These are phyloP conservation scores for Dillenia turbinata DNA, from an alignment of 164 flowering plant genomes.

Conservation along the genomic window DNA sequence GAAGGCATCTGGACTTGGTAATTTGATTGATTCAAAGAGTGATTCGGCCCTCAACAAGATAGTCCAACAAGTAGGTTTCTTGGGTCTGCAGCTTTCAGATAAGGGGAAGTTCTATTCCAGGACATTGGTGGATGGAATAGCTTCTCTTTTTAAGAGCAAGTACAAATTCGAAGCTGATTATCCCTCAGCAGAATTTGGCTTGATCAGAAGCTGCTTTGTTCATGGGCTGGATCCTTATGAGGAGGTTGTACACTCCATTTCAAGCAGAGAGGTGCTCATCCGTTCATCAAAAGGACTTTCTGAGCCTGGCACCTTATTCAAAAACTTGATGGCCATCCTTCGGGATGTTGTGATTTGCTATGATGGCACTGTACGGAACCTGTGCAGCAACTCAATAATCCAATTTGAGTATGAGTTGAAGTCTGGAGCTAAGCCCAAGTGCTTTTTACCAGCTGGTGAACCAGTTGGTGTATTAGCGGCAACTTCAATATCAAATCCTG, in stretches of 20 bases:
- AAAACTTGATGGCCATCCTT: constrained; percentile 89
- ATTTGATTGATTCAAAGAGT: constrained; percentile 67
- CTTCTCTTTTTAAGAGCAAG: constrained; percentile 34
- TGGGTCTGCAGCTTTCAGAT: constrained; percentile 68
- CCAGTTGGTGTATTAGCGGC: constrained; percentile 97
- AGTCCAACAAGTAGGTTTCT: constrained; percentile 77
- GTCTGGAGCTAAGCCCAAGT: constrained; percentile 17
- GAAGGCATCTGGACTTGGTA: constrained; percentile 51
- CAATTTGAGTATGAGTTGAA: constrained; percentile 66
- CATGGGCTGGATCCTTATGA: constrained; percentile 85
- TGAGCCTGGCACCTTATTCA: constrained; percentile 89
- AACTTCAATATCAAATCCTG: constrained; percentile 94
- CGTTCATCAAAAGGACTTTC: constrained; percentile 86
- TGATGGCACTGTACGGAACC: constrained; percentile 88
- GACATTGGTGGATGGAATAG: constrained; percentile 54
- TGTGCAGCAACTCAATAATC: constrained; percentile 63
- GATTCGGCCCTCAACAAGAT: constrained; percentile 63
- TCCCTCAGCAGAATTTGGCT: constrained; percentile 64
- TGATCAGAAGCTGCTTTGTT: constrained; percentile 58
- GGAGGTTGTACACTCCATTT: constrained; percentile 68
- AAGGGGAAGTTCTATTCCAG: constrained; percentile 68
- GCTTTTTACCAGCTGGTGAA: constrained; percentile 72
- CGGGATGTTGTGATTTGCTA: constrained; percentile 84
- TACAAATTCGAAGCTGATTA: constrained; percentile 40
- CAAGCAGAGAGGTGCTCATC: constrained; percentile 75